Base-by-base conservation (phyloP, 2,329 filamentous ascomycete genomes). In the Fusarium scirpi region DNA sequence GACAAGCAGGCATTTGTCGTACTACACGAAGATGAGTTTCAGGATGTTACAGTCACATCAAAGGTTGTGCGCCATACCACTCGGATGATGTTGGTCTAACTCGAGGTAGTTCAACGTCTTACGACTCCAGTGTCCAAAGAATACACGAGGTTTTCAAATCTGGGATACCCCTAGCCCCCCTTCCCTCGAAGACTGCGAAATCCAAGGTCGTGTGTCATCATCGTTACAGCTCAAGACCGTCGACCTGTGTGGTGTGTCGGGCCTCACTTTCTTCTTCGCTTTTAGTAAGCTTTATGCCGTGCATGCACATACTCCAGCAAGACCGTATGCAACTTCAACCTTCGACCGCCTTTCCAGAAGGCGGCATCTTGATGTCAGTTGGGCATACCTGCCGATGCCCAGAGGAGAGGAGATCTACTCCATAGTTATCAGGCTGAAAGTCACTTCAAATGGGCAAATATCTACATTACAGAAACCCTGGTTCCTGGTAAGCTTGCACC, bases 161-260 rank as follows among this genome's bases (percentile, higher is more conserved):
- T 66, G 63, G 63, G 62, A 66, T 7, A 66, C 55, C 2, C 63
- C 63, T 5, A 66, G 8, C 16, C 62, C 63, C 15, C 63, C 63
- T 18, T 4, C 13, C 6, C 38, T 55, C 10, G 48, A 55, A 18
- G 30, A 54, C 18, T 66, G 63, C 38, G 30, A 66, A 3, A 46
- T 66, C 5, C 49, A 55, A 6, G 63, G 63, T 4, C 63, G 63
- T 1, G 55, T 66, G 18, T 49, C 55, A 62, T 30, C 30, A 18
- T 49, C 48, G 5, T 55, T 55, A 30, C 62, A 66, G 15, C 60
- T 66, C 16, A 66, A 25, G 15, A 66, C 30, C 25, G 34, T 65
- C 30, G 16, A 66, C 34, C 5, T 66, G n/a, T 20, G 54, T 32
- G 10, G 43, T 48, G 63, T 27, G 32, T 62, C 38, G 5, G 63